Conservation (phyloP, 2,329 filamentous ascomycete species). For the Sclerotiophoma versabilis region DNA sequence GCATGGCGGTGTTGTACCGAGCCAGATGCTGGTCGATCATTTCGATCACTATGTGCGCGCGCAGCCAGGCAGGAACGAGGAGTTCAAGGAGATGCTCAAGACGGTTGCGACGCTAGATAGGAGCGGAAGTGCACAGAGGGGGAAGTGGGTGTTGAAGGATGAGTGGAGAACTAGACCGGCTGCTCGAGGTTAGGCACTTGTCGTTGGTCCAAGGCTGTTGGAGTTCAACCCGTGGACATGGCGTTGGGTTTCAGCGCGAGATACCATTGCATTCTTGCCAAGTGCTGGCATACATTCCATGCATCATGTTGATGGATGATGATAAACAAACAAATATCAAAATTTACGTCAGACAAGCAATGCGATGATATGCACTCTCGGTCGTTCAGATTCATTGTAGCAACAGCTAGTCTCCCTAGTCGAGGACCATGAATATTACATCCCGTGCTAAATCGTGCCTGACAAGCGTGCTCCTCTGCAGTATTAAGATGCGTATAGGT, state of each 20-base stretch:
- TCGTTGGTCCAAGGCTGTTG: background rate
- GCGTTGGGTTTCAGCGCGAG: conserved; percentile 5
- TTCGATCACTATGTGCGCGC: conserved; percentile 83
- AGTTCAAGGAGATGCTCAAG: conserved; percentile 84
- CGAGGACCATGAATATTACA: conserved; percentile 18
- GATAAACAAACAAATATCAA: conserved; percentile 1
- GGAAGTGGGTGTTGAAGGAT: conserved; percentile 66
- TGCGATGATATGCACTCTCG: background rate
- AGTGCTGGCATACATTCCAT: conserved; percentile 26
- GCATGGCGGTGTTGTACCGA: conserved; percentile 80
- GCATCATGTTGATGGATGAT: background rate
- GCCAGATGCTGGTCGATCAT: conserved; percentile 86
- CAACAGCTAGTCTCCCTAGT: conserved; percentile 4
- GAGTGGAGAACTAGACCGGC: conserved; percentile 50
- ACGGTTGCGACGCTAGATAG: conserved; percentile 75
- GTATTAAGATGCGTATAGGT: conserved; percentile 22
- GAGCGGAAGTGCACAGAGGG: conserved; percentile 56
- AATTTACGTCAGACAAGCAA: background rate
- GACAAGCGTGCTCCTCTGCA: conserved; percentile 12
- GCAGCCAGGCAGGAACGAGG: conserved; percentile 67
- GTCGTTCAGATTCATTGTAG: conserved; percentile 3
- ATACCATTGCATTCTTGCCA: conserved; percentile 25
- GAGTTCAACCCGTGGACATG: background rate
- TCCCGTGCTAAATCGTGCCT: conserved; percentile 5
- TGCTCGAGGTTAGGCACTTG: background rate